These are phyloP conservation scores for Phytophthora fragariaefolia DNA, from an alignment of 352 stramenopile genomes.

Conservation along the genomic window DNA sequence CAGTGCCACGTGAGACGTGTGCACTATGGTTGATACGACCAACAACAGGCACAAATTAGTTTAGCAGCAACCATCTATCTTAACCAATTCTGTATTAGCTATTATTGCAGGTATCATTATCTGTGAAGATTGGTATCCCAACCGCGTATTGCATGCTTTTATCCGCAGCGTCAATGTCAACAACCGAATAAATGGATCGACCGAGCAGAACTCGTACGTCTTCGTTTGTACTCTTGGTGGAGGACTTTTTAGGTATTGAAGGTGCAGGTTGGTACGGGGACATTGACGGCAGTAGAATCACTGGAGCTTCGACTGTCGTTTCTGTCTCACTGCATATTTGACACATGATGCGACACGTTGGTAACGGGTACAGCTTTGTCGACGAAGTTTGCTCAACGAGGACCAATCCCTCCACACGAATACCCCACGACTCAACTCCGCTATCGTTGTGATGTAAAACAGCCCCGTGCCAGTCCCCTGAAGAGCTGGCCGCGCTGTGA, in stretches of 20 bases:
- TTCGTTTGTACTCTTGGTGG: not conserved
- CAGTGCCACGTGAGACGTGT: not conserved
- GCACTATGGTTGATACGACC: constrained; percentile 17
- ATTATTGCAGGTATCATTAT: constrained; percentile 19
- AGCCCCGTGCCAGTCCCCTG: constrained; percentile 24
- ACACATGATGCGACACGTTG: constrained; percentile 46
- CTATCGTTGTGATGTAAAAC: constrained; percentile 23
- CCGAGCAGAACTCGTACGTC: constrained; percentile 16
- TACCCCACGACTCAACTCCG: constrained; percentile 27
- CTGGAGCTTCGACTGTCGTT: not conserved
- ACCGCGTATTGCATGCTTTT: constrained; percentile 15
- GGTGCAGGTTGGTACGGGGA: constrained; percentile 28
- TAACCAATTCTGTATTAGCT: constrained; percentile 4
- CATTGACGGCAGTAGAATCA: constrained; percentile 36
- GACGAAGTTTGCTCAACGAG: constrained; percentile 29
- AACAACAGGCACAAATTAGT: not conserved
- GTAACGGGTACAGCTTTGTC: constrained; percentile 39
- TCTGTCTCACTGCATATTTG: constrained; percentile 2
- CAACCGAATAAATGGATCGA: constrained; percentile 23
- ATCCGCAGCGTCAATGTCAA: constrained; percentile 3
- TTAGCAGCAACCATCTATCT: constrained; percentile 9
- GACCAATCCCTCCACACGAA: constrained; percentile 48
- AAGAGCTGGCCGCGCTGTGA: not conserved
- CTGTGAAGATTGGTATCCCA: constrained; percentile 24
- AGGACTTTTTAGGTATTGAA: not conserved